Evolutionary conservation across 108 stramenopile species (phyloP), one percentile per base, ranked within the genome.

Genomic region (Cyclotella sp.): DNA sequence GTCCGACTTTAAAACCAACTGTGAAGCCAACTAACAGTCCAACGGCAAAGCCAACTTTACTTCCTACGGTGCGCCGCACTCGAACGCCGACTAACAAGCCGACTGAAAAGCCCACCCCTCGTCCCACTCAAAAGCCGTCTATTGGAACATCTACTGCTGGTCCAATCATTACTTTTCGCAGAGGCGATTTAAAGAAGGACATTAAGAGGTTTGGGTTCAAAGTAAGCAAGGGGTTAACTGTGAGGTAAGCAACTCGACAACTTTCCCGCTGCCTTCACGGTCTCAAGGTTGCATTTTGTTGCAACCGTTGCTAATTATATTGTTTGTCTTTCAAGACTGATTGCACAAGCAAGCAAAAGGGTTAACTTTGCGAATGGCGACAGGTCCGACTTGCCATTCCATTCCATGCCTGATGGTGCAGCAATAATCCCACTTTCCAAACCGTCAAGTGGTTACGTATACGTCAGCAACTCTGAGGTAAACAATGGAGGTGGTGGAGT

Each of bases 361-460:
- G 72, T 85, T 0, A 34, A 15, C 6, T 76, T 69, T 41, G 61
- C 57, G 0, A 60, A 73, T 59, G 86, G 84, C 9, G 46, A 60
- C 16, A 66, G 26, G 28, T 88, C 80, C 9, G 55, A 34, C 15
- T 13, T 61, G 24, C 27, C 26, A 51, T 44, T 68, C 44, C 90
- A 88, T 49, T 59, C 58, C 10, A 27, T 41, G 68, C 77, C 84
- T 15, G 84, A 89, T 63, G 84, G 74, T 58, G 87, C 66, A 49
- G 85, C 79, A 22, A 46, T 73, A 19, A 54, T 86, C 28, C 49
- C 63, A 7, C 46, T 81, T 9, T 21, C 14, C 4, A 71, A n/a
- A n/a, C n/a, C n/a, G n/a, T n/a, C n/a, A n/a, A n/a, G 72, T 64
- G 84, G 78, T 0, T 86, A 72, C 63, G 77, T 78, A 27, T 87